Evolutionary conservation across 305 asterid genomes (phyloP), one percentile per base, ranked within the genome.

Genomic region (Petunia hybrid): DNA sequence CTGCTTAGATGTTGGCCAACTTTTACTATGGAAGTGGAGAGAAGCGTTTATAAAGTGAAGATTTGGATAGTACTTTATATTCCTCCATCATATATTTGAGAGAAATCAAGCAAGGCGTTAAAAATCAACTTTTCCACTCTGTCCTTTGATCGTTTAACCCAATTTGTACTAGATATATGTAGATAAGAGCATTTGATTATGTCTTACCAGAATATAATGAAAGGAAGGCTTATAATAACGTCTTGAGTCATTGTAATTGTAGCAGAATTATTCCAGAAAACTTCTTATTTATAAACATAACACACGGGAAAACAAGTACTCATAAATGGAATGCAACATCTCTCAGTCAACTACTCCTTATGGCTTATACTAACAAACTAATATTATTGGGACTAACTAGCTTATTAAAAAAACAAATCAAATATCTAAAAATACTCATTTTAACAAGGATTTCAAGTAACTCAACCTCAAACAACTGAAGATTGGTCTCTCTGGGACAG

Each of bases 401-500:
- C 39, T 68, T 43, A 42, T 43, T 14, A 1, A n/a, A 8, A 48
- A 48, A 41, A n/a, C 9, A 40, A n/a, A 43, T 14, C 8, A 35
- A 43, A 16, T n/a, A 43, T 2, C n/a, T 7, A 68, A 42, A 43
- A n/a, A 4, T 43, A 43, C 76, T 76, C 60, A 43, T 6, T 42
- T 79, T 9, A 73, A 80, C 74, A 66, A 3, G 80, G 31, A 3
- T 40, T 45, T 79, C 16, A 82, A 64, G 70, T 60, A 56, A 38
- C 53, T 80, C 41, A 56, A 35, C 84, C 76, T 77, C 1, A 84
- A 69, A 77, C 77, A 84, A 79, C 82, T 84, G 8, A 87, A 84
- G 0, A 88, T 12, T 2, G 91, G 97, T 16, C 9, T 86, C 39
- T 87, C 82, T 8, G 97, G 84, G 36, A 92, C 92, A 12, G 93